phyloP scores from a whole-genome alignment of 1,284 basidiomycete species.

The Thelephora terrestris region DNA sequence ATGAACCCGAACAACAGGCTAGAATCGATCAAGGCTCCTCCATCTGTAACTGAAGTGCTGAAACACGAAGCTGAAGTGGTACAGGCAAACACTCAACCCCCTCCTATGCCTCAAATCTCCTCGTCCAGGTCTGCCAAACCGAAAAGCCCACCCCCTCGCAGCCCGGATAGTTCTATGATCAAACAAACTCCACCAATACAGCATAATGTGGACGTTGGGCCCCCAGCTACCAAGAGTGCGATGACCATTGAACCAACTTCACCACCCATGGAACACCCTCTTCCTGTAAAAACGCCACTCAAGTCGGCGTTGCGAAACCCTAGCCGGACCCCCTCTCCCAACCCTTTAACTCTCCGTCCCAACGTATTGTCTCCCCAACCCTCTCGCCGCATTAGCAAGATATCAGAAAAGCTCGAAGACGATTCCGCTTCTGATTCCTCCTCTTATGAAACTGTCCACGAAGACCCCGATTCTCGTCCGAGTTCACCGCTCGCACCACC shows the following conservation, averaged over 20 bases:
- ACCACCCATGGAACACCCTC: constrained; percentile 3
- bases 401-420: constrained; percentile 14
- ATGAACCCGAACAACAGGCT: constrained; percentile 22
- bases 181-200: background rate
- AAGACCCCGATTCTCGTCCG: constrained; percentile 25
- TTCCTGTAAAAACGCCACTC: constrained; percentile 35
- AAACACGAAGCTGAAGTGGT: constrained; percentile 7
- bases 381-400: background rate
- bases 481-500: constrained; percentile 11
- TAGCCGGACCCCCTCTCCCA: constrained; percentile 39
- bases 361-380: background rate
- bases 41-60: constrained; percentile 13
- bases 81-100: background rate
- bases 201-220: background rate
- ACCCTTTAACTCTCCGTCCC: constrained; percentile 8
- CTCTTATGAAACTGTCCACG: constrained; percentile 53
- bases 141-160: background rate
- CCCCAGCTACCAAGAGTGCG: background rate
- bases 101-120: background rate
- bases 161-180: background rate
- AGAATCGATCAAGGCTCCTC: constrained; percentile 30
- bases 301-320: constrained; percentile 50
- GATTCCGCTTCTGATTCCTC: constrained; percentile 41
- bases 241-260: background rate
- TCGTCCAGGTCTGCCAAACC: background rate